Evolutionary conservation across 1,139 yeast genomes (phyloP).

Genomic region (Pichia sp.): DNA sequence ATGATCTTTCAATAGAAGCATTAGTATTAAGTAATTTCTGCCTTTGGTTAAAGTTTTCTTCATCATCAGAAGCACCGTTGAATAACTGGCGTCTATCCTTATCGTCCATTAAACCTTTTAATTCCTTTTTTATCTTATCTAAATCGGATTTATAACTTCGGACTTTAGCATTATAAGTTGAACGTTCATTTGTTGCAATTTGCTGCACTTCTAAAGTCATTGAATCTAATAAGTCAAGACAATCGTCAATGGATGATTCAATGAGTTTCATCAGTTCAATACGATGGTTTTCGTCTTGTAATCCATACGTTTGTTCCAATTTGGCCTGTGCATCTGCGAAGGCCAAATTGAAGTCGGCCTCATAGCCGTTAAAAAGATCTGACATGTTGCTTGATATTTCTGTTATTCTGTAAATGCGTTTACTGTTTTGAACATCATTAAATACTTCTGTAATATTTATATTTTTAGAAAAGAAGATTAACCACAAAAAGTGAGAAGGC

Average conservation of each 20-base stretch:
- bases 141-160: slow-evolving; percentile 62
- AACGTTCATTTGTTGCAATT: slow-evolving; percentile 64
- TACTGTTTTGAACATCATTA: too few species aligned
- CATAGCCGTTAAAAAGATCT: slow-evolving; percentile 62
- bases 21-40: slow-evolving; percentile 75
- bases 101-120: slow-evolving; percentile 49
- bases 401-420: too few species aligned
- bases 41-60: slow-evolving; percentile 62
- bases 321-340: slow-evolving; percentile 65
- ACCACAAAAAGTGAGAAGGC: too few species aligned
- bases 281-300: slow-evolving; percentile 49
- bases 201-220: slow-evolving; percentile 77
- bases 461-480: too few species aligned
- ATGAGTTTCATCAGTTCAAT: slow-evolving; percentile 49
- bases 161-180: slow-evolving; percentile 62
- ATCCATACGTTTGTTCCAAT: slow-evolving; percentile 49
- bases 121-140: slow-evolving; percentile 48
- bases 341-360: slow-evolving; percentile 68
- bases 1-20: slow-evolving; percentile 74
- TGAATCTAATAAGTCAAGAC: slow-evolving; percentile 73
- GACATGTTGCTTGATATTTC: slow-evolving; percentile 31
- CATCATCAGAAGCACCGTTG: slow-evolving; percentile 47
- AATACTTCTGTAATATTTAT: too few species aligned
- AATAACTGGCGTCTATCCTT: slow-evolving; percentile 64
- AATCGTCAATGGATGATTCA: slow-evolving; percentile 69